Evolutionary conservation across 2,329 filamentous ascomycete genomes (phyloP), one percentile per base, ranked within the genome.

Genomic region (Aspergillus jensenii): DNA sequence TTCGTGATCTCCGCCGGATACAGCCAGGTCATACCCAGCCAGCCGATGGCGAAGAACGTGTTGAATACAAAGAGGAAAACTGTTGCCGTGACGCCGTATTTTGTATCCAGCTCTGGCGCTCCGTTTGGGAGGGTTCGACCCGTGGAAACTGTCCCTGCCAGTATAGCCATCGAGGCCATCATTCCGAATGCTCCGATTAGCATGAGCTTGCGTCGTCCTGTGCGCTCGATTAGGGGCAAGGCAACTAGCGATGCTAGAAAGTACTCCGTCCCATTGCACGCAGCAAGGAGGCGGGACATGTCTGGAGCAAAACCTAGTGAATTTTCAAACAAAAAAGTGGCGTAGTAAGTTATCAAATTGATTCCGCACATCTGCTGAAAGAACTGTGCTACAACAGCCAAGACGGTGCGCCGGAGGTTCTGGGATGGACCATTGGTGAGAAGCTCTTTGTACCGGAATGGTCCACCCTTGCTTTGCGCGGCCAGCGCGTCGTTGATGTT

Each of bases 1-100:
- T 78, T 79, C 58, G 78, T 79, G 63, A 79, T 69, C 58, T 80
- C 80, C 31, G 79, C 75, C 0, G 77, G 67, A 35, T 69, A 67
- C n/a, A 67, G 51, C 84, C 83, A 88, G 0, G 84, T 84, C 8
- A 86, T 76, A 9, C 84, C 83, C 4, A 86, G 68, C 82, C 82
- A 86, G 31, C 58, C 59, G 14, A 55, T 55, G 6, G 58, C 60
- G n/a, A 62, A 64, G 51, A 57, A 53, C 5, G 58, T 58, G 55
- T 62, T 64, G 31, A 59, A 64, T 1, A 59, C 25, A 50, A 64
- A 64, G 33, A 64, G 49, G 23, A 60, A 58, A 15, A 64, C 62
- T 65, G 87, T 19, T 0, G 41, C 41, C 9, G 19, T 45, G 41
- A 23, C 11, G 1, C 27, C 27, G 9, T 31, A 31, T 4, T 31